Percentiles rank a stretch among this genome's conserved stretches.
Evolutionary conservation across 108 stramenopile genomes (phyloP).

Genomic region (Cyclotella baltica): DNA sequence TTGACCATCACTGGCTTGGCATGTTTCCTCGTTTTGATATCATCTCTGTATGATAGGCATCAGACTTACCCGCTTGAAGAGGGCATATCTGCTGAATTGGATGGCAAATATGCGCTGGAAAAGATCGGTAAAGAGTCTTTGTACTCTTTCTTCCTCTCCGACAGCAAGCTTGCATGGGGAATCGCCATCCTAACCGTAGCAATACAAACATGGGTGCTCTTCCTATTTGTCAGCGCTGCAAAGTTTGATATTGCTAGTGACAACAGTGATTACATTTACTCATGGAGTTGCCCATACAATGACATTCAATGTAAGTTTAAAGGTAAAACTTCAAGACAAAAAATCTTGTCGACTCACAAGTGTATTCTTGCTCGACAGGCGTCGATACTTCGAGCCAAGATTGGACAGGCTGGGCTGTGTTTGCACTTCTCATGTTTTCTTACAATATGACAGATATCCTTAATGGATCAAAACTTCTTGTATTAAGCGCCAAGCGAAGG

Average conservation of each 20-base stretch:
- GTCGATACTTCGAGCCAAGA: neutral
- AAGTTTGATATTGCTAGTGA: neutral
- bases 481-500: slow-evolving; percentile 10
- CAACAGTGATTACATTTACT: slow-evolving; percentile 16
- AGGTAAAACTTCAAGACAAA: no score
- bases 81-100: neutral
- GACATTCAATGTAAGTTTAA: no score
- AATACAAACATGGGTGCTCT: neutral
- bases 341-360: no score
- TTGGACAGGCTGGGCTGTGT: slow-evolving; percentile 6
- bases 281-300: slow-evolving; percentile 20
- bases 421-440: slow-evolving; percentile 14
- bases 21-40: neutral
- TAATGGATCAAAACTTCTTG: slow-evolving; percentile 14
- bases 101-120: neutral
- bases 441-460: slow-evolving; percentile 11
- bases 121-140: neutral
- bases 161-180: neutral
- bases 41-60: neutral
- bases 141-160: neutral
- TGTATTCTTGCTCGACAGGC: no score
- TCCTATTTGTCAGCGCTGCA: slow-evolving; percentile 5
- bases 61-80: neutral
- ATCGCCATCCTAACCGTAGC: neutral
- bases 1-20: neutral